A percentile compares a stretch with the other conserved stretches of the same genome.
Evolutionary conservation across 1,284 basidiomycete genomes (phyloP).

Genomic region (Inonotus obliquus): DNA sequence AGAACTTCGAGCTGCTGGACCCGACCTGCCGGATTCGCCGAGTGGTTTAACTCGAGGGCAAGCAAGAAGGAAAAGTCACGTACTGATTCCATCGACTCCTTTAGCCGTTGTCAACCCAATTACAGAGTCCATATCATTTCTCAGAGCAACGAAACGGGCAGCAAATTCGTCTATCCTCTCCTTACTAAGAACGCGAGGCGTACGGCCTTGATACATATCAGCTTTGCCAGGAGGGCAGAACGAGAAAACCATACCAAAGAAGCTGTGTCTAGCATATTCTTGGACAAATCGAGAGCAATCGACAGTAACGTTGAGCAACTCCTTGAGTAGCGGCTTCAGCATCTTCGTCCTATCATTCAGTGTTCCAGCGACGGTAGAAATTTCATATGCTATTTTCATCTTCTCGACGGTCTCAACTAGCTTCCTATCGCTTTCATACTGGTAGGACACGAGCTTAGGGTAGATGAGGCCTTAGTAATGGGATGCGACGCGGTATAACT

Average conservation of each 20-base stretch:
- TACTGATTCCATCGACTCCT: neutral
- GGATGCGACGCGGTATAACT: neutral
- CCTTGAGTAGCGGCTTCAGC: neutral
- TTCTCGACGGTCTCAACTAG: neutral
- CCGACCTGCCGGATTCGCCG: neutral
- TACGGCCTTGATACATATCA: neutral
- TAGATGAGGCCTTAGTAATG: neutral
- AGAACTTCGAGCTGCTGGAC: neutral
- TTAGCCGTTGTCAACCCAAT: neutral
- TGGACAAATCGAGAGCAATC: neutral
- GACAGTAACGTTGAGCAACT: neutral
- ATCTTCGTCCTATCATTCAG: neutral
- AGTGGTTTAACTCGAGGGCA: neutral
- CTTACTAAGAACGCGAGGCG: neutral
- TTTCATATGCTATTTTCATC: neutral
- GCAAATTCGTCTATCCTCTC: neutral
- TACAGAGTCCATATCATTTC: neutral
- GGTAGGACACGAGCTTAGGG: neutral
- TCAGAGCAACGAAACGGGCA: neutral
- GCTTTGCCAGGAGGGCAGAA: neutral
- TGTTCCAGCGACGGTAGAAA: neutral
- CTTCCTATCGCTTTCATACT: neutral
- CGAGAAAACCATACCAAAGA: neutral
- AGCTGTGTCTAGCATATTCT: neutral
- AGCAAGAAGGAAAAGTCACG: neutral